These are phyloP conservation scores for Bisporella sp. DNA, from an alignment of 2,329 filamentous ascomycete genomes.

Conservation along the genomic window DNA sequence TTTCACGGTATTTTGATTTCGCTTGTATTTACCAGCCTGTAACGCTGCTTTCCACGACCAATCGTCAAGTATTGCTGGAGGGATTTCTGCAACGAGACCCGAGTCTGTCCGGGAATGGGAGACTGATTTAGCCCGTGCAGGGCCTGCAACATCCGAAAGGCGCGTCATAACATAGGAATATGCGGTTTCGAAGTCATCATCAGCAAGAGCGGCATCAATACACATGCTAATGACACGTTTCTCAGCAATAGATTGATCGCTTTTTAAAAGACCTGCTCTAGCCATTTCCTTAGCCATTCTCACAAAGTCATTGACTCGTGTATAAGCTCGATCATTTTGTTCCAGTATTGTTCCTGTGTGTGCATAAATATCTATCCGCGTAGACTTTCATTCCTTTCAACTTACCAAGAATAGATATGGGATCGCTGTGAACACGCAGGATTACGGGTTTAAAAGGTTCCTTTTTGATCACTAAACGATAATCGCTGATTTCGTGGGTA, in stretches of 20 bases:
- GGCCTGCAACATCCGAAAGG: slow-evolving; percentile 38
- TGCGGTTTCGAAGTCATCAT: slow-evolving; percentile 79
- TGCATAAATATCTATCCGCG: no score
- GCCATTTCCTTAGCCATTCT: slow-evolving; percentile 63
- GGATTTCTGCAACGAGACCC: slow-evolving; percentile 19
- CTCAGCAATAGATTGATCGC: slow-evolving; percentile 37
- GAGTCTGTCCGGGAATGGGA: slow-evolving; percentile 13
- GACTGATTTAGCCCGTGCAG: slow-evolving; percentile 15
- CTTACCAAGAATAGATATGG: slow-evolving; percentile 64
- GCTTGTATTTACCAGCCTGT: slow-evolving; percentile 66
- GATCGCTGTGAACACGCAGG: slow-evolving; percentile 69
- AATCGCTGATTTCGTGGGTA: slow-evolving; percentile 69
- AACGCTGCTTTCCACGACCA: slow-evolving; percentile 76
- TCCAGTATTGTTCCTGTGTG: slow-evolving; percentile 45
- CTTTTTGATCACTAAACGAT: slow-evolving; percentile 70
- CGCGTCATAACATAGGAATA: slow-evolving; percentile 77
- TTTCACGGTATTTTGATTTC: slow-evolving; percentile 43
- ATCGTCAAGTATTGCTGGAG: slow-evolving; percentile 41
- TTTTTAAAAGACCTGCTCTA: slow-evolving; percentile 42
- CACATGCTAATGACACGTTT: slow-evolving; percentile 73
- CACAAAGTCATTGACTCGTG: slow-evolving; percentile 65
- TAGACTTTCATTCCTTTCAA: no score
- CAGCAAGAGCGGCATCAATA: slow-evolving; percentile 66
- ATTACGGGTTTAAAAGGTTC: slow-evolving; percentile 75
- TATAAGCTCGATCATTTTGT: slow-evolving; percentile 69